Base-by-base conservation (phyloP, 2,329 filamentous ascomycete species). In the Albophoma yamanashiensis region DNA sequence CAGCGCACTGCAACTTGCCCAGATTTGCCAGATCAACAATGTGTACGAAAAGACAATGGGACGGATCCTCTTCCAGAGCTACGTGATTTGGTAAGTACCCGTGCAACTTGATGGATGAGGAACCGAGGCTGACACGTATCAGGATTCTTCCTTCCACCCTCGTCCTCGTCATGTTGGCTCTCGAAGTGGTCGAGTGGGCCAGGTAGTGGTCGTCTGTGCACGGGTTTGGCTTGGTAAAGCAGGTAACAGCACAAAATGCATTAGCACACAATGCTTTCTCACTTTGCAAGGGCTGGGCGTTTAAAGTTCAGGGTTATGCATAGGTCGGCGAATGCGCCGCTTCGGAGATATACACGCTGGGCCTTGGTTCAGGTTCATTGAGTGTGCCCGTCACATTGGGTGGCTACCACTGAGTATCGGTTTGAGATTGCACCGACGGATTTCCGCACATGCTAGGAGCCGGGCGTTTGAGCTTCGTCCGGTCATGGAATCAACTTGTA, bases 11-110 rank as follows among this genome's bases (percentile, higher is more conserved):
- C 94, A 99, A 76, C 78, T 99, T 69, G 93, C 94, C 8, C 94
- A 99, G 76, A 99, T 99, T 62, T 99, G 94, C 76, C 94, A 97
- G 80, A 89, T 97, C 76, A 99, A 99, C 75, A 89, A 89, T 64
- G 94, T 99, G 12, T 99, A 91, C 73, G 93, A 97, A 79, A 86
- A 88, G 22, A 91, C 94, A 56, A 97, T 99, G 92, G 89, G 90
- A 63, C 89, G 86, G 72, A 82, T 99, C 60, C 77, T 97, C 57
- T 96, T 97, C 79, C 93, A 97, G 78, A 97, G 93, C 76, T 76
- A 76, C 63, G 74, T 99, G 62, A 87, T 97, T 64, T 96, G 92
- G 91, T 91, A 78, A 76, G 86, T 79, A 58, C 53, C 56, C 40
- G 12, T 60, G 31, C 57, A 58, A 3, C 20, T 34, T 20, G 9